phyloP scores from a whole-genome alignment of 1,284 basidiomycete species.

The Microbotryum lychnidis-dioicae region DNA sequence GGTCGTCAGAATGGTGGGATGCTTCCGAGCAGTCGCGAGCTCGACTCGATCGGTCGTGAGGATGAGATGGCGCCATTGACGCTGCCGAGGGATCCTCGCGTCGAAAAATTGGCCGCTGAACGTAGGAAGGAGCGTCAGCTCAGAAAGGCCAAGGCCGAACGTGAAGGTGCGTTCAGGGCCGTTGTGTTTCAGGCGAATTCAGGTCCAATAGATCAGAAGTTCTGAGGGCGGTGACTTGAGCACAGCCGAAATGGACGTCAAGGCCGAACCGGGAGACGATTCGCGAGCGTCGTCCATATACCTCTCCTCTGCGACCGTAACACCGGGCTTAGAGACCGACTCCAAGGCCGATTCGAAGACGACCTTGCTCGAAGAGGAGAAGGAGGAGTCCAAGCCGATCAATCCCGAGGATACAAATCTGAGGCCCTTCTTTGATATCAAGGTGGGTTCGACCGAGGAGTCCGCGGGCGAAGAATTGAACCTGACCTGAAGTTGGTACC shows the following conservation, averaged over 20 bases:
- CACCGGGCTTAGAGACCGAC: constrained; percentile 15
- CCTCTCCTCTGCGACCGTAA: constrained; percentile 16
- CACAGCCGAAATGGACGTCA: constrained; percentile 15
- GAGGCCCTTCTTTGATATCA: constrained; percentile 22
- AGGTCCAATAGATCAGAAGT: too few relatives aligned
- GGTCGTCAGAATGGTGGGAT: not conserved
- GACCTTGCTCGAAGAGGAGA: constrained; percentile 16
- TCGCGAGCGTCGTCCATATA: constrained; percentile 3
- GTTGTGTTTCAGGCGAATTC: not conserved
- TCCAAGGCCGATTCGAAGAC: constrained; percentile 26
- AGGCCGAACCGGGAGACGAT: constrained; percentile 15
- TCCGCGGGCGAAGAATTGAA: not conserved
- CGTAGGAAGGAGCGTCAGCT: constrained; percentile 21
- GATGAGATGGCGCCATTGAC: constrained; percentile 32
- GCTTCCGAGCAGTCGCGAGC: not conserved
- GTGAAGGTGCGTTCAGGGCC: not conserved
- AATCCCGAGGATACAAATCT: constrained; percentile 23
- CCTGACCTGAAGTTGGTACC: not conserved
- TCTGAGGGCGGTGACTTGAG: not conserved
- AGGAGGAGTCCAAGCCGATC: constrained; percentile 27
- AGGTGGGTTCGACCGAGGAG: constrained; percentile 6
- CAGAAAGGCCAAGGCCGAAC: not conserved
- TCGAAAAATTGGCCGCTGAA: constrained; percentile 26
- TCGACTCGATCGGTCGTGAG: constrained; percentile 33
- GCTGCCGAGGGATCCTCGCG: constrained; percentile 32